Percentiles rank a stretch among this genome's conserved stretches.
Conservation (phyloP, 2,329 filamentous ascomycete genomes). For the Xylaria multiplex region DNA sequence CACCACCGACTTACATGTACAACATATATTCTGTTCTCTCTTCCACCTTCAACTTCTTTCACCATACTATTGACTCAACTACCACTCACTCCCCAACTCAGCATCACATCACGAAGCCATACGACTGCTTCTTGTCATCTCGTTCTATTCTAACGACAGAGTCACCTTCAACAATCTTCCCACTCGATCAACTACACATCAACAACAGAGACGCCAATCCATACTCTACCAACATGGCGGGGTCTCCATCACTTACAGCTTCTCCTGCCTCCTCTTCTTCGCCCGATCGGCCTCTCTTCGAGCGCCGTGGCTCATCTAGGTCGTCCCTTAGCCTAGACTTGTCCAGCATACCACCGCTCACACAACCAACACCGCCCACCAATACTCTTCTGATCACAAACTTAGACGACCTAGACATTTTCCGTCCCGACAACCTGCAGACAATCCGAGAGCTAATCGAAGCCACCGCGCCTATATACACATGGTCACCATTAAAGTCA, state of each 20-base stretch:
- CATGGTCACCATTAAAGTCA: slow-evolving; percentile 82
- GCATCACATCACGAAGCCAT: not conserved
- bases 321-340: slow-evolving; percentile 76
- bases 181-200: not conserved
- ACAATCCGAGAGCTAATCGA: slow-evolving; percentile 77
- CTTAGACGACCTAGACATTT: slow-evolving; percentile 77
- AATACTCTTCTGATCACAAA: slow-evolving; percentile 90
- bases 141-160: not conserved
- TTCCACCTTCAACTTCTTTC: not conserved
- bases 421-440: slow-evolving; percentile 77
- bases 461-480: slow-evolving; percentile 75
- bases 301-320: slow-evolving; percentile 56
- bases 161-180: not conserved
- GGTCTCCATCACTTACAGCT: slow-evolving; percentile 42
- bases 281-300: slow-evolving; percentile 48
- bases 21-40: slow-evolving; percentile 3
- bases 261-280: slow-evolving; percentile 45
- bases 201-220: slow-evolving; percentile 16
- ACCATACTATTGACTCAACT: not conserved
- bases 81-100: not conserved
- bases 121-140: not conserved
- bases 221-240: slow-evolving; percentile 42
- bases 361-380: slow-evolving; percentile 77
- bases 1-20: slow-evolving; percentile 5
- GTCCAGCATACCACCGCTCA: slow-evolving; percentile 74